Conservation (phyloP, 2,329 filamentous ascomycete genomes). For the Fusarium sp. region DNA sequence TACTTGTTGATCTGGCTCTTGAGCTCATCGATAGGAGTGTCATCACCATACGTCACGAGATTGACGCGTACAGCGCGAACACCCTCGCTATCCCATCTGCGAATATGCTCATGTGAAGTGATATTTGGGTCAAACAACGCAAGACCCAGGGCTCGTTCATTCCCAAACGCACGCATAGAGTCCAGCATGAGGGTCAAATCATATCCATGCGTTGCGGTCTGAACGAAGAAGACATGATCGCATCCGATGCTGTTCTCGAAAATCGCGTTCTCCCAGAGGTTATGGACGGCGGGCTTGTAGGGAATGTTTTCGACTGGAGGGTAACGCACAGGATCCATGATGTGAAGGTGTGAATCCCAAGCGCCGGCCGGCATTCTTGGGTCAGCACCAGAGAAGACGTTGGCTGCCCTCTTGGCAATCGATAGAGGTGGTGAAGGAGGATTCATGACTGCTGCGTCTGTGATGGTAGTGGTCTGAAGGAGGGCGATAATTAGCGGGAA, state of each 20-base stretch:
- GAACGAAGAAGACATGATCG: not conserved
- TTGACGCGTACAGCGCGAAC: not conserved
- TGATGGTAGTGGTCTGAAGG: no score
- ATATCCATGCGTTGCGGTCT: not conserved
- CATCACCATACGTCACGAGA: not conserved
- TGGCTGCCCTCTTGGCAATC: not conserved
- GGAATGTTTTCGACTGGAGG: not conserved
- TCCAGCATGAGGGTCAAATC: not conserved
- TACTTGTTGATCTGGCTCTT: not conserved
- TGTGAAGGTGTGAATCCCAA: not conserved
- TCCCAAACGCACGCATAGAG: not conserved
- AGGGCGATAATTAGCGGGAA: not conserved
- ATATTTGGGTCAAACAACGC: not conserved
- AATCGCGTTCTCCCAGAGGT: not conserved
- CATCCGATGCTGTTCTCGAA: not conserved
- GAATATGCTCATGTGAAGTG: not conserved
- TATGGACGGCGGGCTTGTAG: not conserved
- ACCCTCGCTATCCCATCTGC: not conserved
- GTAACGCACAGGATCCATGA: not conserved
- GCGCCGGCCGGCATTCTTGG: not conserved
- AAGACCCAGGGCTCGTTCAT: not conserved
- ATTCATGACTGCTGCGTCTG: not conserved
- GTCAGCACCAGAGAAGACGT: not conserved
- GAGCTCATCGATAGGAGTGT: not conserved
- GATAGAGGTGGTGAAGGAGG: not conserved